Conservation (phyloP, 2,329 filamentous ascomycete genomes). For the Colletotrichum orchidophilum region DNA sequence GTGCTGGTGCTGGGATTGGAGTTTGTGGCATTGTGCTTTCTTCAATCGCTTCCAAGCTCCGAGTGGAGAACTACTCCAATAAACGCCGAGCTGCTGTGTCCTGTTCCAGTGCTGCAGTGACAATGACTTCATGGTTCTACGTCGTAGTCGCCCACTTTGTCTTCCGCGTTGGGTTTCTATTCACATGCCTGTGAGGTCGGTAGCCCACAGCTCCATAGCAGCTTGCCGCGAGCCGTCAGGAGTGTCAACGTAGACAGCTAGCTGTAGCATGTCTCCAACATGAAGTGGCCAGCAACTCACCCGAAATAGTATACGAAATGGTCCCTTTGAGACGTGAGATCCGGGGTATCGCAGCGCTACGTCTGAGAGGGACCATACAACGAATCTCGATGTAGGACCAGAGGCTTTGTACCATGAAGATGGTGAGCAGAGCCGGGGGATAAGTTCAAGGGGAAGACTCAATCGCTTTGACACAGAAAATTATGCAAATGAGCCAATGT, state of each 20-base stretch:
- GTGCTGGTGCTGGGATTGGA: not conserved
- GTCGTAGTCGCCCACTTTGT: not conserved
- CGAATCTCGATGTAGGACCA: not conserved
- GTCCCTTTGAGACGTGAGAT: not conserved
- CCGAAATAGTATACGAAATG: too few relatives aligned
- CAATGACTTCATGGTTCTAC: conserved; percentile 2
- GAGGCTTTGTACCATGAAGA: not conserved
- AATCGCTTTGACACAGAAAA: not conserved
- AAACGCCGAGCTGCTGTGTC: not conserved
- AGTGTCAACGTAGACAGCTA: not conserved
- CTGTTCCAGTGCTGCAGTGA: conserved; percentile 7
- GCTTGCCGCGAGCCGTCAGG: not conserved
- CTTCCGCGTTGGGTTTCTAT: not conserved
- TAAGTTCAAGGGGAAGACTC: not conserved
- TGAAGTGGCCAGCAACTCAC: not conserved
- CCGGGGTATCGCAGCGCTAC: not conserved
- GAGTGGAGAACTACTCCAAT: conserved; percentile 19
- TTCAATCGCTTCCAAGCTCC: not conserved
- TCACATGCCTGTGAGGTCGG: not conserved
- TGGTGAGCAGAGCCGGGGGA: too few relatives aligned
- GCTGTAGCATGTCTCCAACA: not conserved
- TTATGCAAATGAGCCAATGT: not conserved
- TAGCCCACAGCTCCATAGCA: not conserved
- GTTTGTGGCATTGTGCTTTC: conserved; percentile 1
- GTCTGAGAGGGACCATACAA: not conserved